phyloP scores from a whole-genome alignment of 2,329 filamentous ascomycete species.

The Ophiostoma perfectum region DNA sequence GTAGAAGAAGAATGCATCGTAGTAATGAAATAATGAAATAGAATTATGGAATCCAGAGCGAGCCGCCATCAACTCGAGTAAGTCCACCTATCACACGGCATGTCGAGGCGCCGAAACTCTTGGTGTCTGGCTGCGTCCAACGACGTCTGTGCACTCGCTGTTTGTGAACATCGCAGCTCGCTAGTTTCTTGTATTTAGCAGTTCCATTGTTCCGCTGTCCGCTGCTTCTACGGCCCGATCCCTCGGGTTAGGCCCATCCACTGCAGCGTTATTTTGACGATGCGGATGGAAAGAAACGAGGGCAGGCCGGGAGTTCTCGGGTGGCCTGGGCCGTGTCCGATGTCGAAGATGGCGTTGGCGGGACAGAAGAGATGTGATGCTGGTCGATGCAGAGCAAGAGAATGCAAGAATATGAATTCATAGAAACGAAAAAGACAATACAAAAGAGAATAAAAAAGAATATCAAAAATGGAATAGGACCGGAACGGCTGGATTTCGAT shows the following conservation, averaged over 20 bases:
- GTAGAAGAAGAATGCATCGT: too few relatives aligned
- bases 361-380: neutral
- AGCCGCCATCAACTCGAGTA: too few relatives aligned
- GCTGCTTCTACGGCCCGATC: neutral
- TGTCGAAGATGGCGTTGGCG: neutral
- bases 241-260: neutral
- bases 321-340: neutral
- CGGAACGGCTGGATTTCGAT: neutral
- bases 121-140: neutral
- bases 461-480: neutral
- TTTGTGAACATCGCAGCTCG: too few relatives aligned
- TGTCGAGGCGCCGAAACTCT: neutral
- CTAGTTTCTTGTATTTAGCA: neutral
- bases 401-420: too few relatives aligned
- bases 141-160: neutral
- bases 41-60: too few relatives aligned
- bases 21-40: too few relatives aligned
- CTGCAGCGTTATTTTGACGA: neutral
- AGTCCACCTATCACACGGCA: too few relatives aligned
- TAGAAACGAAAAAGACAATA: too few relatives aligned
- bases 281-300: too few relatives aligned
- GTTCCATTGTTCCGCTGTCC: neutral
- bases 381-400: too few relatives aligned
- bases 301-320: neutral
- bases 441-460: neutral